Evolutionary conservation across 2,329 filamentous ascomycete genomes (phyloP), one percentile per base, ranked within the genome.

Genomic region (Fusarium sp.): DNA sequence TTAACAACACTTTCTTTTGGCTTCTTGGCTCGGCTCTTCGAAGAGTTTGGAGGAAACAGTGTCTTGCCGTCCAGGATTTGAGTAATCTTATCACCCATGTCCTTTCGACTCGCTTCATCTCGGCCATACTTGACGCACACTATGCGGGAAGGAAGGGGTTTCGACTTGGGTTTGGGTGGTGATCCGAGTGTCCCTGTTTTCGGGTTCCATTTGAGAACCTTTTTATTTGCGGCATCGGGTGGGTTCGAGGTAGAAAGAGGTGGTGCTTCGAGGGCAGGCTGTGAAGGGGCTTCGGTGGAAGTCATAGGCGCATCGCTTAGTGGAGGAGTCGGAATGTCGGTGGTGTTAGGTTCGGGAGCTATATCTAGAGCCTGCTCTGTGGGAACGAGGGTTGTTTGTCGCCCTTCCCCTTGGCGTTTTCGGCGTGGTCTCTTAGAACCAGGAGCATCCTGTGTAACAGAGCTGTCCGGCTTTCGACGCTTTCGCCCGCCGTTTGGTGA

Each of bases 171-270:
- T 57, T 86, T 88, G 1, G 90, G 90, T 0, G 91, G 89, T 6
- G 90, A 90, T 5, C 90, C 89, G 59, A 92, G 87, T 2, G 90
- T 92, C 6, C 90, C 90, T 2, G 90, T 92, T 69, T 86, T 89
- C 1, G 85, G 85, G 70, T 92, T 91, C 75, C 91, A 85, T 69
- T 84, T 87, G 22, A 92, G 80, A 1, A 92, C 73, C 71, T 88
- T 91, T 1, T 86, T 82, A 61, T 84, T 85, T 12, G 72, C 66
- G 9, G 63, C 54, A 22, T 76, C 67, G 17, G 67, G 35, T 35
- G 73, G 52, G 32, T 64, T 68, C 35, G 73, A 54, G 25, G 66
- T 52, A 10, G 71, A 32, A 20, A 40, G 56, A 15, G 66, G 12
- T 33, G 68, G 47, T n/a, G 61, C 37, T 20, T 72, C 6, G 38